Evolutionary conservation across 1,139 yeast genomes (phyloP), one percentile per base, ranked within the genome.

Genomic region (Candida sp.): DNA sequence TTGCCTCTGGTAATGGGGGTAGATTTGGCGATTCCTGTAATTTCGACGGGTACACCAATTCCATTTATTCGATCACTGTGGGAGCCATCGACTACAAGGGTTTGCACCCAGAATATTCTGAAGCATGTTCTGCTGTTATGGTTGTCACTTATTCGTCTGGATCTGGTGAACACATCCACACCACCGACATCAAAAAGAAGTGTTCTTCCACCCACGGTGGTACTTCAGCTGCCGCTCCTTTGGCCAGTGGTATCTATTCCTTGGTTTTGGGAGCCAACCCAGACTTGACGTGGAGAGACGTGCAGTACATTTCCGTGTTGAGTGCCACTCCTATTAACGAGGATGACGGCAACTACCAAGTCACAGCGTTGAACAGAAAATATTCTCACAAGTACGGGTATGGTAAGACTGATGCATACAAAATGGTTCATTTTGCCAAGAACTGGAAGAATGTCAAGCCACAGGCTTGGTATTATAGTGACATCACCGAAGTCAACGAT

Each of bases 201-300:
- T 96, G 99, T 67, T 74, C 96, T 2, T 78, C 79, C 35, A 67
- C 62, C 31, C 99, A 96, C 69, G 97, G 98, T 7, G 99, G 99
- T 25, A 96, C 99, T 0, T 93, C 98, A 17, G 99, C 99, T 0
- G 98, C 99, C 17, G 99, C 99, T 0, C 99, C 99, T 0, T 78
- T 96, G 50, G 99, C 98, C 0, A 98, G 98, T 0, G 99, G 99
- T 23, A 81, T 96, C 1, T 91, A 89, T 66, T 83, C 98, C 0
- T 75, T 96, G 50, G 90, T 90, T 2, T 75, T 94, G 47, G 85
- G 88, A 60, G 91, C 85, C 2, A 88, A 96, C 57, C 97, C 98
- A 1, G 78, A 86, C 4, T 78, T 96, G 54, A 90, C 98, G 0
- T 96, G 99, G 99, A 83, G 99, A 66, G 99, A 96, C 65, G 77